Base-by-base conservation (phyloP, 2,329 filamentous ascomycete genomes). In the Fusarium piperis region DNA sequence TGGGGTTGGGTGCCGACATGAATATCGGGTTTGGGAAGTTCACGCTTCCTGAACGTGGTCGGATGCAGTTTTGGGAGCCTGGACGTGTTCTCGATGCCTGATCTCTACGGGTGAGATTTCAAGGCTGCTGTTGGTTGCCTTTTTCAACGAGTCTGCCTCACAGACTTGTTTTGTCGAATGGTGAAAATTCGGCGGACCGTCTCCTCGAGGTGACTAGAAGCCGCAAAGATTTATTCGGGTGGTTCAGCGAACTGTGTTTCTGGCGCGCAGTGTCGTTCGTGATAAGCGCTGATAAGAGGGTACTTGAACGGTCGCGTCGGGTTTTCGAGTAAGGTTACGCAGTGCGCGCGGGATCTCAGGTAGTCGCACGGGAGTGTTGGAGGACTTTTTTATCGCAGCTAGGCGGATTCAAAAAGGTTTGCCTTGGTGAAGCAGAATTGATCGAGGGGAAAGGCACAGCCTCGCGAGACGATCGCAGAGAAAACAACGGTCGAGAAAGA, bases 1-100 rank as follows among this genome's bases (percentile, higher is more conserved):
- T 83, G 20, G 87, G 80, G 70, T 88, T 88, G 51, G 83, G 81
- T 33, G 82, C 77, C 64, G 87, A 85, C 86, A 88, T 87, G 68
- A 68, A 64, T 44, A 58, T 57, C 38, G 33, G 28, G 30, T 18
- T 60, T 39, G 23, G 32, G 59, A 53, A 44, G 30, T 62, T 60
- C n/a, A 52, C 36, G 44, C 72, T 72, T 64, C 70, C 32, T 48
- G 20, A 41, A 46, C 70, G 67, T 63, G 65, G 63, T 51, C 55
- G 59, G 52, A 39, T 58, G 46, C n/a, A 52, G 32, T 38, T 67
- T 55, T 56, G 39, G 26, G 61, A 58, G 62, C 39, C 46, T 65
- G 64, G 62, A 33, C 56, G 55, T 66, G 32, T 32, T 72, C n/a
- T 72, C 73, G 63, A 65, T 73, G 71, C 71, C 67, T 71, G 58